Evolutionary conservation across 2,329 filamentous ascomycete genomes (phyloP), one percentile per base, ranked within the genome.

Genomic region (Xylaria sp.): DNA sequence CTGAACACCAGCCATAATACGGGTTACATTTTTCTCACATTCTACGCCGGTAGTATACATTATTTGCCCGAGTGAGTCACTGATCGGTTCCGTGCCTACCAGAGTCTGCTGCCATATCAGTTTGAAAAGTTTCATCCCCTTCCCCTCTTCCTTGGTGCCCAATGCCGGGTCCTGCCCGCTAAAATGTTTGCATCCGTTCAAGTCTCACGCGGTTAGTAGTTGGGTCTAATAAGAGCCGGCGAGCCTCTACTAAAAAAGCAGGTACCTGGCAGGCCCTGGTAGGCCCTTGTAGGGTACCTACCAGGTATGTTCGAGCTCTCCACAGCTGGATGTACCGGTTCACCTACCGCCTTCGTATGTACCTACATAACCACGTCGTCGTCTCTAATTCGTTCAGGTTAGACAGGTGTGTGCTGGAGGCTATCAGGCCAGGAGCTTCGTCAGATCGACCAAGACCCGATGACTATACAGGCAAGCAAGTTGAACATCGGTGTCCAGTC

Each of bases 71-170:
- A 30, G 23, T 61, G 56, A 61, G 57, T 62, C 55, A 61, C 54
- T 30, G 23, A 39, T 52, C 46, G 16, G n/a, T 10, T 47, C 37
- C 23, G 5, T 10, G 19, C 42, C 46, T 18, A n/a, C 16, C 50
- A 44, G 9, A 48, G 4, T 9, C 9, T 35, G 52, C 47, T 48
- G 52, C 49, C 55, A 61, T 48, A 57, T 55, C 56, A 52, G 47
- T 52, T 57, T 30, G 11, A 35, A 35, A 13, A 7, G 11, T 53
- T 52, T 16, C n/a, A 13, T 42, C 37, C 37, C 52, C 55, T 48
- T 51, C 54, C 61, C 54, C 55, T 63, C 57, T 52, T 55, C 57
- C 51, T 64, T 64, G 62, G 19, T 64, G 62, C 62, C 62, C 60
- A 64, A 64, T 62, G 58, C 55, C 51, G 53, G 59, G 53, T 16